These are phyloP conservation scores for Quercus mongolica DNA, from an alignment of 306 rosid species.

Conservation along the genomic window DNA sequence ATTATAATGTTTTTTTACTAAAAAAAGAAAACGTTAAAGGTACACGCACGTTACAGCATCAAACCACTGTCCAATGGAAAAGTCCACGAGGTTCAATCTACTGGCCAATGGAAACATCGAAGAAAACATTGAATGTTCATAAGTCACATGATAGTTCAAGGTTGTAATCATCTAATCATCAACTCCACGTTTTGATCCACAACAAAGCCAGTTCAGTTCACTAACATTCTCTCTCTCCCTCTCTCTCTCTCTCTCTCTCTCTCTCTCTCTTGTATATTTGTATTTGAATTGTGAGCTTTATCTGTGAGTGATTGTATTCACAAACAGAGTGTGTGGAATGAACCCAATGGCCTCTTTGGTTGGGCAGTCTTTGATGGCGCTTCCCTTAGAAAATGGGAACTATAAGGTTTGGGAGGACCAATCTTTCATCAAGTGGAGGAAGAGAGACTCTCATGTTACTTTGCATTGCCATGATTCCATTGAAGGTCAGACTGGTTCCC, in stretches of 20 bases:
- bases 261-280: not conserved
- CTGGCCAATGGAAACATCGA: too few species aligned
- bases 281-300: not conserved
- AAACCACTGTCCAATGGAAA: too few species aligned
- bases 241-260: not conserved
- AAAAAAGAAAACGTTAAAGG: too few species aligned
- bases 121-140: too few species aligned
- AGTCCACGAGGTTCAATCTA: too few species aligned
- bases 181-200: not conserved
- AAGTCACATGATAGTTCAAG: not conserved
- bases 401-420: constrained; percentile 88
- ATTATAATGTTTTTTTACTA: too few species aligned
- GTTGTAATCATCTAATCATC: not conserved
- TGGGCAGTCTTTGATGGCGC: constrained; percentile 35
- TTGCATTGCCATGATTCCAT: constrained; percentile 86
- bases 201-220: too few species aligned
- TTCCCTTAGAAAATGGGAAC: constrained; percentile 42
- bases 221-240: not conserved
- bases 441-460: constrained; percentile 81
- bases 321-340: not conserved
- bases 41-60: too few species aligned
- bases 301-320: not conserved
- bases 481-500: constrained; percentile 50
- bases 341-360: constrained; percentile 41
- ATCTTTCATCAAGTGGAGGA: constrained; percentile 82